Base-by-base conservation (phyloP, 1,139 yeast genomes). In the Kodamaea alishanica region DNA sequence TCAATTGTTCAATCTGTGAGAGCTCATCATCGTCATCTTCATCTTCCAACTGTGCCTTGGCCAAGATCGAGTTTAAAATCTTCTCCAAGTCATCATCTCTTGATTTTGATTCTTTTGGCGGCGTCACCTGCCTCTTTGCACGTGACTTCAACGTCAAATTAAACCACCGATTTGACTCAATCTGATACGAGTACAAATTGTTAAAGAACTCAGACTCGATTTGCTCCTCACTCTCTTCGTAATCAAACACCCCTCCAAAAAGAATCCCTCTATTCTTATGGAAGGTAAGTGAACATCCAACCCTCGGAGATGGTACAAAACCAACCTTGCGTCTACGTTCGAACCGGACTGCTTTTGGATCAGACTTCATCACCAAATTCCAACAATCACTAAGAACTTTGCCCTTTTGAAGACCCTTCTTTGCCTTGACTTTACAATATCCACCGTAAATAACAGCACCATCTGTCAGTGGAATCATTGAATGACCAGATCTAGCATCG, bases 171-270 rank as follows among this genome's bases (percentile, higher is more conserved):
- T 90, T 90, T 24, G 81, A 74, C 50, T 89, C 97, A 23, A 83
- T 71, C 47, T 90, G 95, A 58, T 87, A 90, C 4, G 94, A 83
- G 54, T 81, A 82, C 38, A 92, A 64, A 46, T 81, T 81, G 56
- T 90, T 89, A 65, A 77, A 92, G 56, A 90, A 92, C 37, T 78
- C 81, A 3, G 96, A 87, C 33, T 85, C 94, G 47, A 92, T 67
- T 38, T 85, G 79, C 59, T 92, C 98, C 60, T 92, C 97, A 27
- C 96, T 90, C 61, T 92, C 98, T 49, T 89, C 96, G 45, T 77
- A 85, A 62, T 92, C 98, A 55, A 78, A 90, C 9, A 92, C 98
- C 47, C 98, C 98, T 30, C 97, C 98, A 65, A 90, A 92, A 57
- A 90, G 57, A 10, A 92, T 77, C 43, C 97, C 97, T 68, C 97